These are phyloP conservation scores for Fusarium illudens DNA, from an alignment of 2,329 filamentous ascomycete species.

Conservation along the genomic window DNA sequence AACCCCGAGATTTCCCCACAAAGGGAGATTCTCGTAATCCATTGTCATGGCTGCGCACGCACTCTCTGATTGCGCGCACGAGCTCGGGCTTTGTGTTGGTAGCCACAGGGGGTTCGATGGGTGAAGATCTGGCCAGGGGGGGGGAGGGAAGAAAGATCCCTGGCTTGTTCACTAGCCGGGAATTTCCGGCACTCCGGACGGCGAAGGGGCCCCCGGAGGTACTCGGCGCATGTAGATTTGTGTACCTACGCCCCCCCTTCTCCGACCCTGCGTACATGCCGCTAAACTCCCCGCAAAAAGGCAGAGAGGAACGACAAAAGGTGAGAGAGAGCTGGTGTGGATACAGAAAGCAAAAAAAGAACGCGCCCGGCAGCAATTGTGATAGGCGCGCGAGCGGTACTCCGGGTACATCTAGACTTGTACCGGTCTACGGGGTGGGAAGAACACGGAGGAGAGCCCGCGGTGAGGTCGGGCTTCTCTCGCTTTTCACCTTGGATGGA, in stretches of 20 bases:
- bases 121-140: constrained; percentile 9
- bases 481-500: constrained; percentile 30
- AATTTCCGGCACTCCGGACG: constrained; percentile 23
- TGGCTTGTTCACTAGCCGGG: constrained; percentile 17
- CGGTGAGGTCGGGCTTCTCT: constrained; percentile 14
- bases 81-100: not conserved
- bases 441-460: not conserved
- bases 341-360: constrained; percentile 2
- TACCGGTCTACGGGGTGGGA: constrained; percentile 5
- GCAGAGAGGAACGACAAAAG: not conserved
- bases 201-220: not conserved
- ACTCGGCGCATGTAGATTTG: constrained; percentile 4
- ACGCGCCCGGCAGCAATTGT: constrained; percentile 7
- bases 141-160: not conserved
- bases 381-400: constrained; percentile 30
- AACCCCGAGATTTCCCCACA: constrained; percentile 39
- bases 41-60: not conserved
- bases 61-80: constrained; percentile 4
- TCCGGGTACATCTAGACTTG: constrained; percentile 2
- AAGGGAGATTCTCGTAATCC: constrained; percentile 3
- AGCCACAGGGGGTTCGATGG: constrained; percentile 16
- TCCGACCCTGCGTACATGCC: not conserved
- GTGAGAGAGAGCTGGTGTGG: constrained; percentile 4
- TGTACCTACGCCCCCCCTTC: not conserved
- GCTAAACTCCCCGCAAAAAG: constrained; percentile 4